Base-by-base conservation (phyloP, 2,329 filamentous ascomycete species). In the Dothideomycetes sp. region DNA sequence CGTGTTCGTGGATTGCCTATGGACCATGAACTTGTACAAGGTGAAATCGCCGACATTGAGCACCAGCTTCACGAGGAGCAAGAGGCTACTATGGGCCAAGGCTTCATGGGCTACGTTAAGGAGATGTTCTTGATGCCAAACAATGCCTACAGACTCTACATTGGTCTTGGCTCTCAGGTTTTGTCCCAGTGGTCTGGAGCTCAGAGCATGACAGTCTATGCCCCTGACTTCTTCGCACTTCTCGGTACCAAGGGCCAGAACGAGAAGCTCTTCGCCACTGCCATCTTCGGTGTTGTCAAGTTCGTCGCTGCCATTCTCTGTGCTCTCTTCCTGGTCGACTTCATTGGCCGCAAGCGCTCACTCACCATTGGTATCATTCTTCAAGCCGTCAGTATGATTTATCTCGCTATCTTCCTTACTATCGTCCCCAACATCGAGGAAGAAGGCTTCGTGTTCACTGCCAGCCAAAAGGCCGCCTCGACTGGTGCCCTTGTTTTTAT, bases 241-340 rank as follows among this genome's bases (percentile, higher is more conserved):
- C 69, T 87, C 25, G 83, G 82, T 3, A 75, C 82, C 33, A 73
- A 70, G 1, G 81, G 81, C 8, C 70, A 70, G 27, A 70, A 78
- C 28, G 77, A 84, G 56, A 75, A 74, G 25, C 71, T 86, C 0
- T 74, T 86, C 17, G 73, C 82, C 11, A 85, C 80, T 0, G 80
- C 75, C 4, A 74, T 87, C 35, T 85, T 86, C 39, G 82, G 83
- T 34, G 73, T 85, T 38, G 68, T 86, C 51, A 87, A 87, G 56
- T 72, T 87, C 36, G 56, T 74, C 5, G 70, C 79, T 0, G 74
- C 80, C 13, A 56, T 87, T 23, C 49, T 74, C 28, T 87, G 82
- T 55, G 82, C 82, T 1, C 69, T 87, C 33, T 84, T 87, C 70
- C 70, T 87, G 6, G 80, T 87, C 47, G 83, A 87, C 50, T 74